These are phyloP conservation scores for Gossypium gossypioides DNA, from an alignment of 441 rosid species.

Conservation along the genomic window DNA sequence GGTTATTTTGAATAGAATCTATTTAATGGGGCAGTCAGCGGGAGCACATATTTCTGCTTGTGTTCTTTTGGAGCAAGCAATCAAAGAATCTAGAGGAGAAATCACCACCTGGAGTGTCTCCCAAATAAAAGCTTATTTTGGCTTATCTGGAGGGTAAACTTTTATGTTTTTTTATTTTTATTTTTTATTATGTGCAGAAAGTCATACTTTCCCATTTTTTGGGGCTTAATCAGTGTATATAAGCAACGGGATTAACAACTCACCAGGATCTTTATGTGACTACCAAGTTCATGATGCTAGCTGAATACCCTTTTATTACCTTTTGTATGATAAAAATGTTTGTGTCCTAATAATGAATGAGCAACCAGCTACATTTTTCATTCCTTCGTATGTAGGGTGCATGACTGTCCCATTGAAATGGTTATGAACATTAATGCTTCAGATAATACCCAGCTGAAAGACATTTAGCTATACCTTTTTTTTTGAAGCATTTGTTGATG, in stretches of 20 bases:
- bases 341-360: too few relatives aligned
- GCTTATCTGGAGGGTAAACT: conserved; percentile 87
- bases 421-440: too few relatives aligned
- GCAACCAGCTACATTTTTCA: too few relatives aligned
- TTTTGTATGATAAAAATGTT: too few relatives aligned
- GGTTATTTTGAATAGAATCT: conserved; percentile 44
- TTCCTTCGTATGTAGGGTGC: too few relatives aligned
- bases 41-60: conserved; percentile 94
- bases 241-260: neutral
- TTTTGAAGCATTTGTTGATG: too few relatives aligned
- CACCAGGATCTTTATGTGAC: too few relatives aligned
- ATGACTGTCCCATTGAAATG: too few relatives aligned
- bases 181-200: neutral
- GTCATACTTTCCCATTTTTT: neutral
- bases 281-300: too few relatives aligned
- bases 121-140: conserved; percentile 77
- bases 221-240: neutral
- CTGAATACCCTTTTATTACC: too few relatives aligned
- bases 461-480: too few relatives aligned
- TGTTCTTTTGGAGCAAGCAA: conserved; percentile 76
- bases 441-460: too few relatives aligned
- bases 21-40: conserved; percentile 94
- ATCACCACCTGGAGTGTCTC: conserved; percentile 66
- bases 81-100: conserved; percentile 58
- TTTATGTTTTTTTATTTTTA: neutral